Conservation (phyloP, 140 eudicot genomes). For the Bidens hawaiensis region DNA sequence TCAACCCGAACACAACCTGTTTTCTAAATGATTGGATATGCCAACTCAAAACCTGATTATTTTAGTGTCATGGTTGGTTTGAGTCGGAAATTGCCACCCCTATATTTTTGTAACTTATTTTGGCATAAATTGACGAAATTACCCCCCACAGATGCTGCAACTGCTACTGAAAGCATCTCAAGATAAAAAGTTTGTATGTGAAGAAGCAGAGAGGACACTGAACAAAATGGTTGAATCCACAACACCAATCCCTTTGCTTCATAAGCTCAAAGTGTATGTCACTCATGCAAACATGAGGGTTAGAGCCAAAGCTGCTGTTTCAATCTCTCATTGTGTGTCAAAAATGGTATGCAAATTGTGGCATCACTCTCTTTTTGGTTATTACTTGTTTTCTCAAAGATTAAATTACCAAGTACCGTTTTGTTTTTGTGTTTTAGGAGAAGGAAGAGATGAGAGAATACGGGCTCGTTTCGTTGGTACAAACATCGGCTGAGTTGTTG, state of each 20-base stretch:
- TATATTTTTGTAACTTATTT: not conserved
- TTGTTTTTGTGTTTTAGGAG: slow-evolving; percentile 29
- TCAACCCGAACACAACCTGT: not conserved
- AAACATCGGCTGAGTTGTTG: slow-evolving; percentile 62
- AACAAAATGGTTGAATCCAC: slow-evolving; percentile 66
- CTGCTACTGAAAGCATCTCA: slow-evolving; percentile 83
- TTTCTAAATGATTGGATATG: too few species aligned
- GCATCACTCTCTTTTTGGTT: not conserved
- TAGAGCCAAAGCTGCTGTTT: slow-evolving; percentile 90
- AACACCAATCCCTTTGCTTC: slow-evolving; percentile 66
- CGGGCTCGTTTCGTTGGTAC: slow-evolving; percentile 49
- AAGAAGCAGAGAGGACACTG: slow-evolving; percentile 82
- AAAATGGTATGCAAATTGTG: slow-evolving; percentile 54
- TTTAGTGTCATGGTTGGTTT: too few species aligned
- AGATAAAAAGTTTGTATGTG: slow-evolving; percentile 91
- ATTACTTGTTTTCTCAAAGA: not conserved
- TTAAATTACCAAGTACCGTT: not conserved
- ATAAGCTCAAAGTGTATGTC: slow-evolving; percentile 52
- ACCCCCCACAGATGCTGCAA: slow-evolving; percentile 64
- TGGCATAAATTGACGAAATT: not conserved
- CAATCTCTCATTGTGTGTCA: slow-evolving; percentile 63
- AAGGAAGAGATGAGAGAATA: slow-evolving; percentile 67
- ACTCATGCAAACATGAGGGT: slow-evolving; percentile 70
- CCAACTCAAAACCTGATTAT: not conserved
- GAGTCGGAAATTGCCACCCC: not conserved